Evolutionary conservation across 2,329 filamentous ascomycete species (phyloP), one percentile per base, ranked within the genome.

Genomic region (Amauroascus niger): DNA sequence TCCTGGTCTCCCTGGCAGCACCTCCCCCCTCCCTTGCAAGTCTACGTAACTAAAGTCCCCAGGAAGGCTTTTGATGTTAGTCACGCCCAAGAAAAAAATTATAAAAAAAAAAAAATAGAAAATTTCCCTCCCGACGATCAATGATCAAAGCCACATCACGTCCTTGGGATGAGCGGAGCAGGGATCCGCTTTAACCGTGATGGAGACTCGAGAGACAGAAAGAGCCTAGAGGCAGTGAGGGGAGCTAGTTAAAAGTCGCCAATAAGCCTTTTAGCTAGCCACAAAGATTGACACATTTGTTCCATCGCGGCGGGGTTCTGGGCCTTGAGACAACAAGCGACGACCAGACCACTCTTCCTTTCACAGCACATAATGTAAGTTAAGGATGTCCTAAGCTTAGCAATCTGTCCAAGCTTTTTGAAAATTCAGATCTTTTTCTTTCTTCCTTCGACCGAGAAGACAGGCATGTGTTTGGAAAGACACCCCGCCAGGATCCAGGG

Each of bases 181-280:
- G 8, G 45, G 45, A 35, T 48, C 45, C 45, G 45, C 45, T 48
- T 48, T 48, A 48, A 37, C 45, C 45, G 45, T 48, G 32, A 48
- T 39, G 35, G 13, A 16, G 35, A 39, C 7, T 11, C 22, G 18
- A 33, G 20, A 40, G 14, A 20, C n/a, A 7, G 14, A 37, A 13
- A n/a, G 14, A 9, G 33, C 8, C n/a, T n/a, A n/a, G n/a, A n/a
- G n/a, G n/a, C n/a, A n/a, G n/a, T n/a, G n/a, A 18, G 37, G 37
- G 37, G n/a, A 18, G 16, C 37, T 1, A 41, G 18, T 3, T 14
- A 20, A 41, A 41, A 41, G 24, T 20, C 20, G 37, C 18, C 39
- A 41, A 41, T 41, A n/a, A 41, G 39, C 39, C 18, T 41, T n/a
- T 41, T 22, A 41, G 39, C 39, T 41, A 22, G 18, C 24, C 18